Evolutionary conservation across 768 basidiomycete species (phyloP), one percentile per base, ranked within the genome.

Genomic region (Hericium erinaceus): DNA sequence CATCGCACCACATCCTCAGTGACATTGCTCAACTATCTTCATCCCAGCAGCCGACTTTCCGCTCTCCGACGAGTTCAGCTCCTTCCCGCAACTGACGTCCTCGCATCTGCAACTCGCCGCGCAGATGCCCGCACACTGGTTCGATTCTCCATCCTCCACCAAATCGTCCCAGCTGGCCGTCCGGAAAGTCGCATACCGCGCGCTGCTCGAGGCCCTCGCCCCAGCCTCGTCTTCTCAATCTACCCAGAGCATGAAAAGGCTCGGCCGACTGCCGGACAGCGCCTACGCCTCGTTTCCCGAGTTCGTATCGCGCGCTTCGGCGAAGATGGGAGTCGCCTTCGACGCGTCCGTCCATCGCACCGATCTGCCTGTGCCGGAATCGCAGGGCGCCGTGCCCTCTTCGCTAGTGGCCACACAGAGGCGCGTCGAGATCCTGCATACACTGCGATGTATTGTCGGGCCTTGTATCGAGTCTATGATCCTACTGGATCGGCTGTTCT

Each of bases 111-210:
- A 89, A 58, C 79, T 90, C 33, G 88, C 89, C 1, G 77, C 88
- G 0, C 89, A 91, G 62, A 75, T 83, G 1, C 89, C 88, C 0
- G 68, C 74, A 12, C 75, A 80, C 51, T 91, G 89, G 89, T 65
- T 76, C 12, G 71, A 70, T 39, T 68, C 70, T 9, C 66, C 70
- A 39, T 66, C 59, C 12, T 61, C 74, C 10, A 59, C 64, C 26
- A 66, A 68, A 2, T 66, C 70, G 2, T 75, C 80, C 28, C 66
- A 70, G n/a, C 72, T 85, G 2, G 77, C 85, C 2, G 68, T 84
- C 48, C 77, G 81, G 18, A 90, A 90, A 66, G 80, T 89, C 49
- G 79, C 81, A 11, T 91, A 85, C 78, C 77, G 89, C 11, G 87
- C 87, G 0, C 71, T 89, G 33, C 70, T 89, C 1, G 79, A 75